A percentile compares a stretch with the other conserved stretches of the same genome.
These are phyloP conservation scores for Coniochaeta pulveracea DNA, from an alignment of 2,329 filamentous ascomycete genomes.

Conservation along the genomic window DNA sequence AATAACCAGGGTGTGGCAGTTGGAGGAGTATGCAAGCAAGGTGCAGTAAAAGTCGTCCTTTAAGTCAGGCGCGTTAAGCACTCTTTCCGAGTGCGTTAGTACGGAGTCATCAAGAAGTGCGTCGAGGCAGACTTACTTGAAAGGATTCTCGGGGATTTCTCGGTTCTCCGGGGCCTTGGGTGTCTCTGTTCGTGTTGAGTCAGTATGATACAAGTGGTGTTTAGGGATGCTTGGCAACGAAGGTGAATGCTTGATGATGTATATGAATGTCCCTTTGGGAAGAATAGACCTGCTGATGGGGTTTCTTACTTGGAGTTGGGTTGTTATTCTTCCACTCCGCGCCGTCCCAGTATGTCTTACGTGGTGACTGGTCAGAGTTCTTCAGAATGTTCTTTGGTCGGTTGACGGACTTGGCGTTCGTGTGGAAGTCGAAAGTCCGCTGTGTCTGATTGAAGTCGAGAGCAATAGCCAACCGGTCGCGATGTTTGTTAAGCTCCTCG, in stretches of 20 bases:
- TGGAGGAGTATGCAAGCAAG: conserved; percentile 71
- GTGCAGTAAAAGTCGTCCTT: conserved; percentile 96
- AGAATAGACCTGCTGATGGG: conserved; percentile 3
- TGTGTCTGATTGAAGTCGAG: conserved; percentile 64
- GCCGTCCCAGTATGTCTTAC: conserved; percentile 29
- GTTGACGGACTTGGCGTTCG: conserved; percentile 3
- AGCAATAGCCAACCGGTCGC: conserved; percentile 66
- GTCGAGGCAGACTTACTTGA: conserved; percentile 47
- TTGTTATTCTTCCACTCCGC: conserved; percentile 24
- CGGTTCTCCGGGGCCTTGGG: conserved; percentile 18
- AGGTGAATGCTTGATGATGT: too few species aligned
- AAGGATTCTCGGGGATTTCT: conserved; percentile 59
- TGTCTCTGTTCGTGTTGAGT: conserved; percentile 4
- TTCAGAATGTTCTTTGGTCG: conserved; percentile 9
- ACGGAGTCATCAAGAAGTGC: not conserved
- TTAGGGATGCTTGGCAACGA: not conserved
- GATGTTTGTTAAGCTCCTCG: conserved; percentile 57
- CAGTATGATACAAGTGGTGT: not conserved
- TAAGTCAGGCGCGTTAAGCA: conserved; percentile 80
- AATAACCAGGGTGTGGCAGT: conserved; percentile 67
- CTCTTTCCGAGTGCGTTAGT: conserved; percentile 24
- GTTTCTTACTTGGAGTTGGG: conserved; percentile 10
- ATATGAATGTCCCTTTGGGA: too few species aligned
- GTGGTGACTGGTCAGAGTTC: conserved; percentile 5
- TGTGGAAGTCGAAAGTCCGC: conserved; percentile 49